Conservation (phyloP, 768 basidiomycete species). For the Boletellus ananiceps region DNA sequence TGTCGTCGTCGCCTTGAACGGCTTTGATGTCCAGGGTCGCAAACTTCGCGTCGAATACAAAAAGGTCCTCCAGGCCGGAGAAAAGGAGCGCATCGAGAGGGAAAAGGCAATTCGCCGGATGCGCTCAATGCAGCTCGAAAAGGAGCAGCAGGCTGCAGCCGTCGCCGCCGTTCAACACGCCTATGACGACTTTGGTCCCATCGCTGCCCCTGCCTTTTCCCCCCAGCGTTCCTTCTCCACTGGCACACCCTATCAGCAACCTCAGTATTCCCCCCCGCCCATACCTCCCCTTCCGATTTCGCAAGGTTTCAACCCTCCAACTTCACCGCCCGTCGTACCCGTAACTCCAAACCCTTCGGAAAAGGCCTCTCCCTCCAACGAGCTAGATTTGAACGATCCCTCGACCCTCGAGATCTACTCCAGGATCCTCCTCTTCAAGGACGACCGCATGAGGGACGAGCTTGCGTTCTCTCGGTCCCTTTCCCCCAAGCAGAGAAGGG, state of each 20-base stretch:
- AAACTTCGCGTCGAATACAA: conserved; percentile 99
- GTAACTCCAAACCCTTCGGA: conserved; percentile 61
- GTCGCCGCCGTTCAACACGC: conserved; percentile 29
- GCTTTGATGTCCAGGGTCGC: conserved; percentile 93
- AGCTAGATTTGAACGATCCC: conserved; percentile 94
- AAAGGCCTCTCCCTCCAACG: conserved; percentile 54
- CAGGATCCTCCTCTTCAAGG: conserved; percentile 93
- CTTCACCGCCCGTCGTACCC: conserved; percentile 52
- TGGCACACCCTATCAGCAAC: conserved; percentile 52
- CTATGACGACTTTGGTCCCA: conserved; percentile 74
- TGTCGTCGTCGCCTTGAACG: conserved; percentile 93
- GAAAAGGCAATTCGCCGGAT: conserved; percentile 98
- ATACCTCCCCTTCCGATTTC: conserved; percentile 37
- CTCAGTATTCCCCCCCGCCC: conserved; percentile 64
- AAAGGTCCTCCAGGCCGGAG: conserved; percentile 97
- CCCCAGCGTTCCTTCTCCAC: conserved; percentile 74
- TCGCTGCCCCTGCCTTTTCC: conserved; percentile 51
- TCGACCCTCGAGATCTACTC: conserved; percentile 97
- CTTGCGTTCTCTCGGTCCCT: conserved; percentile 92
- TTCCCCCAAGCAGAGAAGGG: conserved; percentile 77
- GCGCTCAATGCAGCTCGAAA: conserved; percentile 94
- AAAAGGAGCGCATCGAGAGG: conserved; percentile 97
- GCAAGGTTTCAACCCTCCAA: conserved; percentile 39
- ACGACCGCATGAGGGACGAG: conserved; percentile 95
- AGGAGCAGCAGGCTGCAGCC: conserved; percentile 50